Base-by-base conservation (phyloP, 768 basidiomycete genomes). In the Xerocomus potaroensis region DNA sequence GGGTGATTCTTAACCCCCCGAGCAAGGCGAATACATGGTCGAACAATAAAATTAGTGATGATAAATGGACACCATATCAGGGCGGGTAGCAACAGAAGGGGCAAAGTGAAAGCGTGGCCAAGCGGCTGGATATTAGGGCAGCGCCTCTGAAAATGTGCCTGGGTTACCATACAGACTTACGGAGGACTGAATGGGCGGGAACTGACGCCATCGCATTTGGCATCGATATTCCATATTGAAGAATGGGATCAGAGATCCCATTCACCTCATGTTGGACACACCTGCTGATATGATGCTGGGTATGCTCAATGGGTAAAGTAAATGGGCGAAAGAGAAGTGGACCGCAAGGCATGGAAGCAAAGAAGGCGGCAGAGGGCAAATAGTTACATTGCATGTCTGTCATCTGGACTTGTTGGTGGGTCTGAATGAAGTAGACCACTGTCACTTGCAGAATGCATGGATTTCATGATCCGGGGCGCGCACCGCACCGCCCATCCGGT, bases 211-310 rank as follows among this genome's bases (percentile, higher is more conserved):
- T 56, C 54, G 36, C 5, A 49, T 58, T 48, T 55, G 46, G 62
- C 43, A 62, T 61, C 41, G 43, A 48, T 38, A 44, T 57, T 54
- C 54, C 53, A 60, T 31, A n/a, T n/a, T n/a, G n/a, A n/a, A n/a
- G n/a, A n/a, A n/a, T n/a, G n/a, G 42, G 55, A 65, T 57, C 57
- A 65, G 53, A 61, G 59, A 59, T 52, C 39, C 49, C 29, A n/a
- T 59, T 51, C 48, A 63, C 64, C 64, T 65, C 64, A 56, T 66
- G 64, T 53, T 50, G 27, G n/a, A 53, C 54, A 51, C 65, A 65
- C 64, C 47, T 61, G 52, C 39, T 59, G 62, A 63, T 63, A 54
- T 52, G 61, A 54, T 50, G 49, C 45, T 45, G 37, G 65, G 56
- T 54, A 54, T 53, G 53, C 57, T 53, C 48, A 54, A 53, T 41